phyloP scores from a whole-genome alignment of 345 rosid genomes.

The Ceriops tagal region DNA sequence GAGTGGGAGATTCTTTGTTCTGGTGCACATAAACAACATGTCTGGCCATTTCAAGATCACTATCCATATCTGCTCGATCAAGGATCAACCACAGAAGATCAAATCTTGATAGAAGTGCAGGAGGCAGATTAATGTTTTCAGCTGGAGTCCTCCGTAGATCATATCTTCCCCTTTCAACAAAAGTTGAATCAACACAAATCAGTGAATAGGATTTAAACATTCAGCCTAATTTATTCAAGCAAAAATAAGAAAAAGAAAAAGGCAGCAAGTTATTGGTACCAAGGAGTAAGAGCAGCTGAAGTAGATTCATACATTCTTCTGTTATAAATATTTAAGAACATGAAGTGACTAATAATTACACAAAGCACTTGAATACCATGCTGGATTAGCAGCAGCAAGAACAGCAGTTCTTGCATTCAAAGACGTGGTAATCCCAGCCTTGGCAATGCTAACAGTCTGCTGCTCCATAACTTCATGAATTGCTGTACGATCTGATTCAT shows the following conservation, averaged over 20 bases:
- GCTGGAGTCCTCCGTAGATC: constrained; percentile 96
- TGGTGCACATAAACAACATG: constrained; percentile 93
- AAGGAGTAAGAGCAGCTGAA: not conserved
- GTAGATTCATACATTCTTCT: not conserved
- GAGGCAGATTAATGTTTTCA: constrained; percentile 95
- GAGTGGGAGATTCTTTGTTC: constrained; percentile 83
- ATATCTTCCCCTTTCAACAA: constrained; percentile 88
- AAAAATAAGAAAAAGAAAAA: not conserved
- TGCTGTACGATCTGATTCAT: constrained; percentile 95
- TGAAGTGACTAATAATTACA: constrained; percentile 5
- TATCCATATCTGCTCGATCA: constrained; percentile 97
- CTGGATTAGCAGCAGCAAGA: constrained; percentile 99
- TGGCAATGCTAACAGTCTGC: constrained; percentile 99
- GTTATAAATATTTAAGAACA: not conserved
- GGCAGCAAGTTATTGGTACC: not conserved
- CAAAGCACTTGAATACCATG: constrained; percentile 54
- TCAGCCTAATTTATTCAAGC: not conserved
- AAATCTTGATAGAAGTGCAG: constrained; percentile 90
- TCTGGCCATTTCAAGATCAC: constrained; percentile 93
- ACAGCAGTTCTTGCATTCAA: constrained; percentile 95
- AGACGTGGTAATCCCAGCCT: constrained; percentile 98
- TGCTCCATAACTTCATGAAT: constrained; percentile 99
- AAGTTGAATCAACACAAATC: constrained; percentile 11
- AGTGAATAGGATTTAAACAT: constrained; percentile 9
- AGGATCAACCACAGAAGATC: constrained; percentile 97